Evolutionary conservation across 139 green algal species (phyloP).

Genomic region (Haematococcus sp.): DNA sequence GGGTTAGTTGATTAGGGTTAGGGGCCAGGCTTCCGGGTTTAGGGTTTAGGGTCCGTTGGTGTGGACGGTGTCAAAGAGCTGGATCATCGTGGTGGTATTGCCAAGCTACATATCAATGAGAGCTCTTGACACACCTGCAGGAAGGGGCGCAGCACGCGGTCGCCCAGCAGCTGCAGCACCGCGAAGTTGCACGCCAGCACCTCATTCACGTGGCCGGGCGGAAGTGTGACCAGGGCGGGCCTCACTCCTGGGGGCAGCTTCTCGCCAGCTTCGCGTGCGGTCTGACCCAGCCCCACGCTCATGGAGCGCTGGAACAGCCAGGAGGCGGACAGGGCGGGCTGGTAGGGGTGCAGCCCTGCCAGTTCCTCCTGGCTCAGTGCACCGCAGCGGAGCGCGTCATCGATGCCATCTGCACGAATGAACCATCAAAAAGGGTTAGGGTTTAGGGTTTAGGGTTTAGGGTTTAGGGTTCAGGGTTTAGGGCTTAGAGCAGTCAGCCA

Average conservation of each 20-base stretch:
- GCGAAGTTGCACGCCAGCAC: slow-evolving; percentile 68
- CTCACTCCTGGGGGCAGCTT: no score
- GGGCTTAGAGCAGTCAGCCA: no score
- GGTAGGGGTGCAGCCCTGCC: slow-evolving; percentile 60
- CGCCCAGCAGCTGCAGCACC: slow-evolving; percentile 63
- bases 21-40: no score
- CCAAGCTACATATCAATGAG: no score
- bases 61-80: no score
- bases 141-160: slow-evolving; percentile 45
- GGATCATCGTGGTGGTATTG: no score
- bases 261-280: background rate
- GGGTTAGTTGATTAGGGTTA: no score
- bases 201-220: slow-evolving; percentile 60
- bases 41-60: no score
- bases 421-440: no score
- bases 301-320: slow-evolving; percentile 80
- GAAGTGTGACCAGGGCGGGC: slow-evolving; percentile 19
- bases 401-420: slow-evolving; percentile 35
- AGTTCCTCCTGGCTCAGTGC: slow-evolving; percentile 25
- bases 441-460: no score
- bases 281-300: slow-evolving; percentile 54
- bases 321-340: slow-evolving; percentile 64
- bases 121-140: slow-evolving; percentile 46
- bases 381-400: slow-evolving; percentile 15
- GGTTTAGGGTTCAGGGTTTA: no score